Base-by-base conservation (phyloP, 2,329 filamentous ascomycete species). In the Shiraia sp. region DNA sequence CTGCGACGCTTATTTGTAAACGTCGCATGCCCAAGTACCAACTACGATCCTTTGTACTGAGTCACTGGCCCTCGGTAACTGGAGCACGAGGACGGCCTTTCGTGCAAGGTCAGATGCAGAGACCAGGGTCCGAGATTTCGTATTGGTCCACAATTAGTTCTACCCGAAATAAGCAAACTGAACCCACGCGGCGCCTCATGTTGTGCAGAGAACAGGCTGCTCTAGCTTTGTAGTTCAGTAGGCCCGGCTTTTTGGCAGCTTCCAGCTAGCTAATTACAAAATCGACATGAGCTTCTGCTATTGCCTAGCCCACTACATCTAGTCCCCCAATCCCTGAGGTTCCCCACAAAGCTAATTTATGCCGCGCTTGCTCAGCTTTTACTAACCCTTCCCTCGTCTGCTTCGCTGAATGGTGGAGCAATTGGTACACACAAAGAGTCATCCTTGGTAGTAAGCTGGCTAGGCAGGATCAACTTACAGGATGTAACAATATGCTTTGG, bases 281-380 rank as follows among this genome's bases (percentile, higher is more conserved):
- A 22, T 22, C 19, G 19, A 22, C 19, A 22, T 22, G 19, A 22
- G 19, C 19, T 22, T 8, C 19, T 22, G 8, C 19, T 22, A 22
- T 19, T 38, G 26, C 40, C 26, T 44, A 36, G 39, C 40, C 39
- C n/a, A 10, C 13, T n/a, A 10, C 10, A 16, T 17, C 29, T 14
- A 14, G n/a, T 15, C n/a, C 6, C 16, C n/a, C 13, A 15, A 47
- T 40, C 45, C 33, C 31, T 37, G 37, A 29, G 29, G 25, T 47
- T 46, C 49, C 49, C 51, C 49, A 53, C 49, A 49, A 42, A 48
- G 39, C 49, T 47, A 53, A 44, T 40, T 37, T 50, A 45, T 46
- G 37, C 35, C 40, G 45, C 36, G 41, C n/a, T 19, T 32, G 26
- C 36, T 47, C 36, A 45, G 32, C 36, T 40, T 42, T 37, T 33